Base-by-base conservation (phyloP, 257 asterid species). In the Solanum chiquidenum region DNA sequence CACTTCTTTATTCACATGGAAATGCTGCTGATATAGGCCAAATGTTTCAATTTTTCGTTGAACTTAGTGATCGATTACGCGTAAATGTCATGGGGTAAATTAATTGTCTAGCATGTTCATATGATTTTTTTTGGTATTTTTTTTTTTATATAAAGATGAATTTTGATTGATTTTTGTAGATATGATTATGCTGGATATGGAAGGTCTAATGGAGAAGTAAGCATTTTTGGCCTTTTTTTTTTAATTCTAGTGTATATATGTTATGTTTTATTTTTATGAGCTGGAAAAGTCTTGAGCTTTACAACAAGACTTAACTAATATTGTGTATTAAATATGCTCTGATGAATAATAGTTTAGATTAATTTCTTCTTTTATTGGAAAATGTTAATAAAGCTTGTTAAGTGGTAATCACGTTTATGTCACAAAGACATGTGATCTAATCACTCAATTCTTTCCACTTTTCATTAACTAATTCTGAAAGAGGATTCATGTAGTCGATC, bases 141-240 rank as follows among this genome's bases (percentile, higher is more conserved):
- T 77, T 77, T 9, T 46, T 46, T 80, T 79, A 46, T 79, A 16
- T 33, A 16, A 37, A 14, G 80, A 9, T 37, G 38, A 40, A n/a
- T 44, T 44, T 44, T 13, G 42, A 9, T 46, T 46, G 6, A 18
- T 80, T 46, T 80, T 46, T 80, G 68, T 37, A 80, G 85, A 18
- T 80, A 80, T 80, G 85, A 80, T 80, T 80, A 80, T 80, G 85
- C 85, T 80, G 85, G 85, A 80, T 80, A 80, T 80, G 85, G 85
- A 46, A 80, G 85, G 68, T 80, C 85, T 29, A 80, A 49, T 46
- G 85, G 85, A 80, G 85, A 80, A 52, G 85, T 80, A 80, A 27
- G 66, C 2, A 38, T 1, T 44, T 27, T 21, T 58, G 2, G 12
- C 27, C 0, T 14, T 52, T 23, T 40, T 40, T 7, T 21, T 40